A percentile compares a stretch with the other conserved stretches of the same genome.
phyloP scores from a whole-genome alignment of 108 stramenopile genomes.

The Cyclotella choctawhatcheeana region DNA sequence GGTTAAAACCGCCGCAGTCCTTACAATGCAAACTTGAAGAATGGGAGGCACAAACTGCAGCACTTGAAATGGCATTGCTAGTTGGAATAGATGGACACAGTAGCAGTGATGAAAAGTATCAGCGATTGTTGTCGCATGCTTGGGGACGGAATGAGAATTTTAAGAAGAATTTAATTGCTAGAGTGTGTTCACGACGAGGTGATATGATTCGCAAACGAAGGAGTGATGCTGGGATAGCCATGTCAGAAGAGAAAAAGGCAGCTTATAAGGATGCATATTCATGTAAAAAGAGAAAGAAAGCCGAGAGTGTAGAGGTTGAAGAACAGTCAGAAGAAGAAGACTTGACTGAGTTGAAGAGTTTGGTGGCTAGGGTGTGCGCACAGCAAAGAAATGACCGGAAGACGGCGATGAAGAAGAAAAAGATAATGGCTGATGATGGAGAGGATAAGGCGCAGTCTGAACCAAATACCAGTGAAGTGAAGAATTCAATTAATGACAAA shows the following conservation, averaged over 20 bases:
- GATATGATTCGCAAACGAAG: constrained; percentile 73
- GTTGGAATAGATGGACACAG: constrained; percentile 56
- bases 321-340: not conserved
- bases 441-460: too few relatives aligned
- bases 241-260: constrained; percentile 14
- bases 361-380: too few relatives aligned
- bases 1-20: constrained; percentile 50
- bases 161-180: constrained; percentile 47
- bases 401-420: too few relatives aligned
- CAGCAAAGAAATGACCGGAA: too few relatives aligned
- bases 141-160: constrained; percentile 74
- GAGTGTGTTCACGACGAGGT: constrained; percentile 69
- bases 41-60: constrained; percentile 74
- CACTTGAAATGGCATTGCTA: constrained; percentile 28
- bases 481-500: too few relatives aligned
- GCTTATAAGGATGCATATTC: too few relatives aligned
- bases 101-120: constrained; percentile 50
- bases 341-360: too few relatives aligned
- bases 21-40: constrained; percentile 61
- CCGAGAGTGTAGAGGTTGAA: not conserved
- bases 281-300: constrained; percentile 8
- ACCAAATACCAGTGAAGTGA: too few relatives aligned
- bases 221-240: constrained; percentile 51
- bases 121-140: constrained; percentile 62
- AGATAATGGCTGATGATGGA: too few relatives aligned